A percentile compares a stretch with the other conserved stretches of the same genome.
Conservation (phyloP, 2,329 filamentous ascomycete species). For the Knufia fluminis region DNA sequence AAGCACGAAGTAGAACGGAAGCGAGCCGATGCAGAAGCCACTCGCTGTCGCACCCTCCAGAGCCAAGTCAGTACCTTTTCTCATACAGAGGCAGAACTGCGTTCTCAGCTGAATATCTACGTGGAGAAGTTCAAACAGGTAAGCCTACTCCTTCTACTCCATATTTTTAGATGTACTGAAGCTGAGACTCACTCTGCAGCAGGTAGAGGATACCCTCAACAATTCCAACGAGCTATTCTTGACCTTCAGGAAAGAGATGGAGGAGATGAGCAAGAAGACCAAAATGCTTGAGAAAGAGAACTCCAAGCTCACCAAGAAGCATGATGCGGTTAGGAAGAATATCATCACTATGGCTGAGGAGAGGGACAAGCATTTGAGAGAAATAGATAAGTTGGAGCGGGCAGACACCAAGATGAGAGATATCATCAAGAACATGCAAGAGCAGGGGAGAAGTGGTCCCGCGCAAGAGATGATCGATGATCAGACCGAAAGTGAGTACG, state of each 20-base stretch:
- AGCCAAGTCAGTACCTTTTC: conserved; percentile 90
- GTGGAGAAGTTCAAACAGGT: conserved; percentile 99
- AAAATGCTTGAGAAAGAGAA: conserved; percentile 97
- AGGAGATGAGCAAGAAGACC: conserved; percentile 99
- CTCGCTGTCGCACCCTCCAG: conserved; percentile 74
- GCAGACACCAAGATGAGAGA: conserved; percentile 87
- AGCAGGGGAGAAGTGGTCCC: conserved; percentile 73
- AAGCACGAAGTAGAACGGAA: conserved; percentile 86
- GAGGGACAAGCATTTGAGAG: conserved; percentile 63
- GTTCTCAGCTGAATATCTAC: conserved; percentile 94
- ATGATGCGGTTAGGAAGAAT: conserved; percentile 86
- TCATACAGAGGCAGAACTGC: conserved; percentile 86
- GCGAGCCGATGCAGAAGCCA: conserved; percentile 69
- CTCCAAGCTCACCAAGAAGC: conserved; percentile 78
- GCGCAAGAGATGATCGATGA: conserved; percentile 42
- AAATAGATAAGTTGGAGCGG: conserved; percentile 69
- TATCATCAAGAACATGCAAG: conserved; percentile 93
- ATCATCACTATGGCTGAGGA: conserved; percentile 97
- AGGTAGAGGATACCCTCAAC: conserved; percentile 98
- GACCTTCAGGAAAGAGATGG: conserved; percentile 97
- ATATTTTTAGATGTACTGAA: conserved; percentile 20
- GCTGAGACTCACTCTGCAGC: conserved; percentile 27
- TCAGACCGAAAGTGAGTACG: conserved; percentile 42
- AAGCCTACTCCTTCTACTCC: conserved; percentile 31
- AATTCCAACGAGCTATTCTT: conserved; percentile 97